These are phyloP conservation scores for Trichosporon asahii DNA, from an alignment of 1,284 basidiomycete genomes.

Conservation along the genomic window DNA sequence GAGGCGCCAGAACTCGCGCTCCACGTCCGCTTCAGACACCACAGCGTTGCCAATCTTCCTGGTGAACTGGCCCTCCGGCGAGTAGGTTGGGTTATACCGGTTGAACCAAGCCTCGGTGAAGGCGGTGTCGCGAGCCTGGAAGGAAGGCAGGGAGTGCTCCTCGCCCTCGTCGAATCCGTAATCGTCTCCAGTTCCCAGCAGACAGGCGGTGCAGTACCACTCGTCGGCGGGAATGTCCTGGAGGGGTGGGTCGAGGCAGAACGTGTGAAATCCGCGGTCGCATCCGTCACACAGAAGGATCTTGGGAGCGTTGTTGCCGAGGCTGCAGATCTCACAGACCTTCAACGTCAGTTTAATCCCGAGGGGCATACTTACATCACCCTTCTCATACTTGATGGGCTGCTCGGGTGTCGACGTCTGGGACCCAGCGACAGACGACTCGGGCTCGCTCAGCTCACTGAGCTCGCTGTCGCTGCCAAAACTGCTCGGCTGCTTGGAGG, in stretches of 20 bases:
- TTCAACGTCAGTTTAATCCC: constrained; percentile 37
- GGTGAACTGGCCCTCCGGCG: constrained; percentile 27
- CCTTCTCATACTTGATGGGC: constrained; percentile 43
- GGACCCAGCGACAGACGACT: constrained; percentile 22
- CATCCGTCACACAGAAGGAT: constrained; percentile 97
- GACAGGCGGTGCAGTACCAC: constrained; percentile 94
- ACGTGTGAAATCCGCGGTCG: constrained; percentile 94
- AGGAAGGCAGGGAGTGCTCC: constrained; percentile 87
- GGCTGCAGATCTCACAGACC: constrained; percentile 85
- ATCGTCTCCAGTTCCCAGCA: constrained; percentile 91
- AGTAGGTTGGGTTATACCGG: constrained; percentile 61
- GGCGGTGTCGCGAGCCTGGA: constrained; percentile 83
- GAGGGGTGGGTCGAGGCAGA: constrained; percentile 90
- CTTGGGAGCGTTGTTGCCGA: constrained; percentile 78
- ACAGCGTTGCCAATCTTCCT: constrained; percentile 60
- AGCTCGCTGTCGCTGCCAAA: constrained; percentile 45
- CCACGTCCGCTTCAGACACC: constrained; percentile 84
- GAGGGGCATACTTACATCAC: constrained; percentile 40
- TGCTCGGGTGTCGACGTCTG: constrained; percentile 20
- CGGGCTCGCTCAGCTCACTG: constrained; percentile 35
- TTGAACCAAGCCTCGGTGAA: constrained; percentile 88
- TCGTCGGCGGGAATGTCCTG: constrained; percentile 73
- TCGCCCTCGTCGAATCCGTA: constrained; percentile 99
- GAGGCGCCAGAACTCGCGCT: constrained; percentile 95
- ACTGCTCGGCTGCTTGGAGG: constrained; percentile 21